Evolutionary conservation across 78 protist genomes (phyloP).

Genomic region (Speleostelium caveatum): DNA sequence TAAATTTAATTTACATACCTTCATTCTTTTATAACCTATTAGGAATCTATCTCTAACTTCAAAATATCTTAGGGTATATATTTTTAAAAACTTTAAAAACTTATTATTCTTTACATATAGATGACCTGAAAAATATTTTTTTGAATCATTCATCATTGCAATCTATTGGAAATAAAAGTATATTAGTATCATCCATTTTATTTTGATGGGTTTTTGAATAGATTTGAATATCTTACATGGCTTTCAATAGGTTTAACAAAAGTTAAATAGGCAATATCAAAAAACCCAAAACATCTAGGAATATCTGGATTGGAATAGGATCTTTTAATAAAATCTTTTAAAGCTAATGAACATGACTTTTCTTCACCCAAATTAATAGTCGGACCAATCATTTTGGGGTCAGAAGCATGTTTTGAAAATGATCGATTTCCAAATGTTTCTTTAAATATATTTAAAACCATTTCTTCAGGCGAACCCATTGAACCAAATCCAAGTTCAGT

Average conservation of each 20-base stretch:
- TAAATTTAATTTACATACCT: neutral
- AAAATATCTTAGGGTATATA: constrained; percentile 41
- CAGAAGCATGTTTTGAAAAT: neutral
- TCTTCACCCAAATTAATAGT: neutral
- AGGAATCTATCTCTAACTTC: constrained; percentile 58
- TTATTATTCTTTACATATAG: constrained; percentile 44
- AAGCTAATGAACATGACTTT: neutral
- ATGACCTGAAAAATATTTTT: constrained; percentile 40
- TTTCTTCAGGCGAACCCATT: constrained; percentile 61
- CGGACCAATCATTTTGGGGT: neutral
- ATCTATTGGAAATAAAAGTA: too few species aligned
- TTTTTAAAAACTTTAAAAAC: constrained; percentile 40
- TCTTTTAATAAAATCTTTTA: constrained; percentile 23
- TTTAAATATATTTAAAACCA: constrained; percentile 19
- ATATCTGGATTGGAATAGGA: constrained; percentile 27
- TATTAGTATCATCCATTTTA: too few species aligned
- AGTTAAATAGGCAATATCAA: constrained; percentile 54
- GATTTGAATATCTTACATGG: constrained; percentile 26
- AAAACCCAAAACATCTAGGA: constrained; percentile 66
- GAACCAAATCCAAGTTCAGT: constrained; percentile 42
- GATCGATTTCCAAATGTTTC: neutral
- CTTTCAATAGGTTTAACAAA: constrained; percentile 72
- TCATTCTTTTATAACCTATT: constrained; percentile 45
- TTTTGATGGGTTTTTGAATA: too few species aligned
- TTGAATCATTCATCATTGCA: neutral